Evolutionary conservation across 2,329 filamentous ascomycete genomes (phyloP), one percentile per base, ranked within the genome.

Genomic region (Thelonectria discophora): DNA sequence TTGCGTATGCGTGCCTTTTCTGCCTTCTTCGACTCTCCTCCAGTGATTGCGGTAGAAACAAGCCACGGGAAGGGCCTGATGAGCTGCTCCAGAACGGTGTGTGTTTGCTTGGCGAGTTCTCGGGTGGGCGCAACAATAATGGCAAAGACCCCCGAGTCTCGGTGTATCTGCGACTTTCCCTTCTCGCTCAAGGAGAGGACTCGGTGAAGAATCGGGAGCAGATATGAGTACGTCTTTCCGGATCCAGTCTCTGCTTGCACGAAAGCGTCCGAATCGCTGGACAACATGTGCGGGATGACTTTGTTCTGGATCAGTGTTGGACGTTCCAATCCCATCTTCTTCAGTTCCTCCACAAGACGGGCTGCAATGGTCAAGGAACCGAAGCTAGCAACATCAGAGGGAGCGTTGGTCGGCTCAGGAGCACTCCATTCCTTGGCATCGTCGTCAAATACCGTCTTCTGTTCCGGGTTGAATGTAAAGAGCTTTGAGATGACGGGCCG

Each of bases 161-260:
- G 85, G 71, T 93, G 89, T 47, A 97, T 86, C 69, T 85, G 81
- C n/a, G 71, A 80, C 71, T 84, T 80, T 52, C 82, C 75, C 66
- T 80, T 73, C 75, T 86, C 68, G 82, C 92, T 89, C 30, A 98
- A 84, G 13, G 88, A 85, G 77, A 97, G 87, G 18, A 99, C 90
- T 21, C 93, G 86, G 74, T 99, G 92, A 20, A 99, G 88, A 48
- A 99, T 90, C 1, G 95, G 95, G 7, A 99, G 80, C 5, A 99
- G 84, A 75, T 99, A 99, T n/a, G 95, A 92, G 62, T 99, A 80
- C 0, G 95, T 99, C 80, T 99, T 99, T 79, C 95, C 95, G 0
- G 95, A 99, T 69, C 95, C 95, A 0, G 95, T 99, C 79, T 99
- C 91, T 3, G 95, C 96, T 76, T 98, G 95, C 34, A 99, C 90